phyloP scores from a whole-genome alignment of 2,329 filamentous ascomycete genomes.

The Scedosporium apiospermum region DNA sequence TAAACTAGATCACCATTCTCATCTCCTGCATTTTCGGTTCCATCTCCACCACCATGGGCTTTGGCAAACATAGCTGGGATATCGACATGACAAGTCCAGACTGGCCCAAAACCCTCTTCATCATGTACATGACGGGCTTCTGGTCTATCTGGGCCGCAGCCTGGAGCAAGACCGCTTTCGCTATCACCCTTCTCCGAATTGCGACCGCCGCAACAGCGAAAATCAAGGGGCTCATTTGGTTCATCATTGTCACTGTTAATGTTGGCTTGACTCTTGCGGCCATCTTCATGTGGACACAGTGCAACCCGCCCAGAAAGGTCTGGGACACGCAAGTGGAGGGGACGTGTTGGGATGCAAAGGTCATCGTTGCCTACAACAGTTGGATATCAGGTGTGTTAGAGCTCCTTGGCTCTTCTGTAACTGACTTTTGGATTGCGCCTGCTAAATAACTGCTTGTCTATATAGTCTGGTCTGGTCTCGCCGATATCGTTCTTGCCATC shows the following conservation, averaged over 20 bases:
- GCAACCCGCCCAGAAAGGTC: slow-evolving; percentile 1
- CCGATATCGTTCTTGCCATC: slow-evolving; percentile 29
- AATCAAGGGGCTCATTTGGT: slow-evolving; percentile 19
- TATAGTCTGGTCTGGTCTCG: slow-evolving; percentile 21
- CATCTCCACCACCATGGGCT: slow-evolving; percentile 9
- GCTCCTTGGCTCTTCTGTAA: background rate
- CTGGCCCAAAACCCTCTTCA: slow-evolving; percentile 14
- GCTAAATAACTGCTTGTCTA: background rate
- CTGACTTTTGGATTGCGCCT: background rate
- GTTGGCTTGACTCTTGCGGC: slow-evolving; percentile 3
- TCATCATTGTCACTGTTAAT: slow-evolving; percentile 23
- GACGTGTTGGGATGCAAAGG: slow-evolving; percentile 1
- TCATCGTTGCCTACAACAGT: slow-evolving; percentile 9
- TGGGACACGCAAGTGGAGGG: slow-evolving; percentile 1
- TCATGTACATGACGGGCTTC: slow-evolving; percentile 16
- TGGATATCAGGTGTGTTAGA: slow-evolving; percentile 6
- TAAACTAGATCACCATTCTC: slow-evolving; percentile 1
- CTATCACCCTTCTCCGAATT: slow-evolving; percentile 24
- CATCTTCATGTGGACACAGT: slow-evolving; percentile 6
- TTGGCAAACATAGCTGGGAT: slow-evolving; percentile 11
- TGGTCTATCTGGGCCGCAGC: slow-evolving; percentile 24
- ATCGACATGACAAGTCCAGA: slow-evolving; percentile 4
- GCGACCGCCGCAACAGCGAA: slow-evolving; percentile 13
- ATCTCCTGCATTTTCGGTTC: slow-evolving; percentile 8
- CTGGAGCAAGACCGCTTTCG: slow-evolving; percentile 27